Conservation (phyloP, 176 grass and related monocot genomes). For the Elymus sibiricus region DNA sequence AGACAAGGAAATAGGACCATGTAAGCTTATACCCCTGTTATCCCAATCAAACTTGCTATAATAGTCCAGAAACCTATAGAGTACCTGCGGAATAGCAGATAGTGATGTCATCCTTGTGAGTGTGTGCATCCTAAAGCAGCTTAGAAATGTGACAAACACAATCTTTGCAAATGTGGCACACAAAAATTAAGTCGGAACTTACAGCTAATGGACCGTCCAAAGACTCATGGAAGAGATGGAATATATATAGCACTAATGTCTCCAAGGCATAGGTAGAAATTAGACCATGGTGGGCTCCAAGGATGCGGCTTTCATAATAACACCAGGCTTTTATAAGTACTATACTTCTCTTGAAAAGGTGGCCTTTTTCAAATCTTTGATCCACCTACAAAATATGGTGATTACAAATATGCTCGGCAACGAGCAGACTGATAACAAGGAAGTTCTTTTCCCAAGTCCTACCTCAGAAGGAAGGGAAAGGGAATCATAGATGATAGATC, state of each 20-base stretch:
- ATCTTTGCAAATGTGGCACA: background rate
- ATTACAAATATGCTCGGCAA: background rate
- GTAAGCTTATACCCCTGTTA: constrained; percentile 64
- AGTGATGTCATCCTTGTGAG: constrained; percentile 14
- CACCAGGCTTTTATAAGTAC: constrained; percentile 94
- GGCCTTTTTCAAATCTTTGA: constrained; percentile 55
- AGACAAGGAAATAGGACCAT: constrained; percentile 65
- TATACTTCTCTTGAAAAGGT: constrained; percentile 86
- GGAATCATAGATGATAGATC: constrained; percentile 5
- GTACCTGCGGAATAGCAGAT: constrained; percentile 51
- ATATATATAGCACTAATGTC: constrained; percentile 71
- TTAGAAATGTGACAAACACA: constrained; percentile 3
- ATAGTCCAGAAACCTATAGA: constrained; percentile 90
- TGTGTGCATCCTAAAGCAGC: constrained; percentile 12
- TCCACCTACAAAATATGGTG: constrained; percentile 57
- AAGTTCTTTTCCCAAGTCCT: background rate
- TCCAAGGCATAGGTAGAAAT: constrained; percentile 97
- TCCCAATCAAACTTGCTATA: constrained; percentile 98
- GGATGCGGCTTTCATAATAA: constrained; percentile 95
- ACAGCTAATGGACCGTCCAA: constrained; percentile 73
- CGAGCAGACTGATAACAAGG: constrained; percentile 3
- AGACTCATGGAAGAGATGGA: constrained; percentile 69
- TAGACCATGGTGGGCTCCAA: constrained; percentile 91
- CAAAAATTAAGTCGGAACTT: constrained; percentile 22
- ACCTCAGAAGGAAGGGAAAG: background rate